phyloP scores from a whole-genome alignment of 306 rosid genomes.

The Vicia villosa region DNA sequence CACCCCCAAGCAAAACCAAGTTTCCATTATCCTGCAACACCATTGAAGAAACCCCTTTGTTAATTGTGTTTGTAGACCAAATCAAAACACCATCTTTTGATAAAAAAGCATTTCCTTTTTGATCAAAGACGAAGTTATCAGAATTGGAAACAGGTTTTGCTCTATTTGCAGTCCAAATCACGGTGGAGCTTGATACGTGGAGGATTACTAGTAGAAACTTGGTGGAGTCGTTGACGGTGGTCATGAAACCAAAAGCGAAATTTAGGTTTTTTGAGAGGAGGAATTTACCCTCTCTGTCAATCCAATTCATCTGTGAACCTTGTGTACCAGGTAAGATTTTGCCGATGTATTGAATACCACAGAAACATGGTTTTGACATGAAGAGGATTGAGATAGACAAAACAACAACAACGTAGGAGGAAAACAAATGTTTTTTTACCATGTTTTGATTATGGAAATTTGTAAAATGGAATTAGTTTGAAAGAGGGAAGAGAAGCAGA shows the following conservation, averaged over 20 bases:
- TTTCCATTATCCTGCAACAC: constrained; percentile 75
- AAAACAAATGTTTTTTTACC: constrained; percentile 37
- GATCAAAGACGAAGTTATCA: constrained; percentile 65
- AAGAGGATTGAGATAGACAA: constrained; percentile 18
- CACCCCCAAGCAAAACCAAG: constrained; percentile 60
- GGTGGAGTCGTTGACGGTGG: constrained; percentile 52
- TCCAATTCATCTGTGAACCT: constrained; percentile 72
- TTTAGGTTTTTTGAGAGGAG: constrained; percentile 49
- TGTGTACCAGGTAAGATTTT: constrained; percentile 45
- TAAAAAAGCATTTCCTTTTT: constrained; percentile 58
- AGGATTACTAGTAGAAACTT: constrained; percentile 53
- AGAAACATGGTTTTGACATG: constrained; percentile 42
- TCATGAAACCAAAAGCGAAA: constrained; percentile 62
- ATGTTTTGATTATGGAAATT: constrained; percentile 35
- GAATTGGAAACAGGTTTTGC: constrained; percentile 66
- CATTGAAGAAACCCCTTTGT: constrained; percentile 61
- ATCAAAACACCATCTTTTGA: constrained; percentile 48
- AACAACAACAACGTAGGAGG: neutral
- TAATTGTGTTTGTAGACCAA: constrained; percentile 65
- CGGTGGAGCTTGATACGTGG: constrained; percentile 38
- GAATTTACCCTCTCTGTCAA: constrained; percentile 62
- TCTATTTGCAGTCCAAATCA: constrained; percentile 80
- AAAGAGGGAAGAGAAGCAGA: neutral
- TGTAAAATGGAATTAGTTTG: constrained; percentile 6
- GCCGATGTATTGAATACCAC: constrained; percentile 44